Percentiles rank a stretch among this genome's conserved stretches.
Conservation (phyloP, 768 basidiomycete species). For the Russula brevipes region DNA sequence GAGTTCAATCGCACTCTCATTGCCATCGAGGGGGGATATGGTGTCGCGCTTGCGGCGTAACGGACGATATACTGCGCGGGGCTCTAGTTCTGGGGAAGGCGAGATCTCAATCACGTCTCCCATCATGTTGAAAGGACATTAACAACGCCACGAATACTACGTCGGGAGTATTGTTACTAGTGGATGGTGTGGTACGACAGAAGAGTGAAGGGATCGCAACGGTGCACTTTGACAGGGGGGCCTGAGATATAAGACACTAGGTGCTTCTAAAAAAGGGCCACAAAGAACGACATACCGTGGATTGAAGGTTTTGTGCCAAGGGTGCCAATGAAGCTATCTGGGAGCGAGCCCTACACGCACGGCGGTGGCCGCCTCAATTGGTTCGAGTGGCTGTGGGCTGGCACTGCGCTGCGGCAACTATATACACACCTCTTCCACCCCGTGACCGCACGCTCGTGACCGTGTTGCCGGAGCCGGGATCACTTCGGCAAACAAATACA, state of each 20-base stretch:
- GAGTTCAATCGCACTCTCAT: constrained; percentile 44
- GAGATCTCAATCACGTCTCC: constrained; percentile 23
- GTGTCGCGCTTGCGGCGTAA: constrained; percentile 19
- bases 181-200: not conserved
- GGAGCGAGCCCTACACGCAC: not conserved
- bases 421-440: too few species aligned
- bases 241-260: not conserved
- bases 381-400: too few species aligned
- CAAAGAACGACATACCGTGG: not conserved
- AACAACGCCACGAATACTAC: not conserved
- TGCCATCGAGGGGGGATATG: constrained; percentile 9
- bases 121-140: constrained; percentile 1
- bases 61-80: constrained; percentile 7
- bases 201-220: not conserved
- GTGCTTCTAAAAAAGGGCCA: not conserved
- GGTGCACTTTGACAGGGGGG: not conserved
- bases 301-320: not conserved
- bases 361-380: not conserved
- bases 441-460: not conserved
- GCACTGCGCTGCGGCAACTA: too few species aligned
- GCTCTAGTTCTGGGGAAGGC: constrained; percentile 17
- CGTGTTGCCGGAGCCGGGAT: not conserved
- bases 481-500: too few species aligned
- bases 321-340: not conserved
- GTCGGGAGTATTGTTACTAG: not conserved